Conservation (phyloP, 2,329 filamentous ascomycete species). For the Phoma sp. region DNA sequence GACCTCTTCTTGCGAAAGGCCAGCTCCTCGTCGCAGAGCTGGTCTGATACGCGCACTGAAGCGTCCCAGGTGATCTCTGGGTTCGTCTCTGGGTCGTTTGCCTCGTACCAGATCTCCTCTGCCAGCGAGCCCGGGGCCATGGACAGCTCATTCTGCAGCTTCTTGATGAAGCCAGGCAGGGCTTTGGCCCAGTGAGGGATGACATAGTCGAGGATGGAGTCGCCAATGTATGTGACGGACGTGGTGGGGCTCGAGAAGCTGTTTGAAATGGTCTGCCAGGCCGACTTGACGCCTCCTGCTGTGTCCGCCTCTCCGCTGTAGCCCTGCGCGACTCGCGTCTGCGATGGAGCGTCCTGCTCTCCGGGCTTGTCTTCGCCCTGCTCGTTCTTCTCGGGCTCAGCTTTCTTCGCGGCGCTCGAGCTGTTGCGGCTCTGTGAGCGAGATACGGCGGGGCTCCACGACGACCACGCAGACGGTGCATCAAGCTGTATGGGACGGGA, state of each 20-base stretch:
- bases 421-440: constrained; percentile 20
- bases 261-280: constrained; percentile 43
- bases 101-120: constrained; percentile 91
- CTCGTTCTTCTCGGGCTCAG: constrained; percentile 24
- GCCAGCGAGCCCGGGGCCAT: constrained; percentile 87
- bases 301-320: constrained; percentile 31
- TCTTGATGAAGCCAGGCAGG: constrained; percentile 77
- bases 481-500: constrained; percentile 37
- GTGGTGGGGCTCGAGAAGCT: constrained; percentile 38
- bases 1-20: constrained; percentile 74
- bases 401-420: constrained; percentile 25
- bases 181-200: constrained; percentile 82
- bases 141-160: constrained; percentile 86
- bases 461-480: constrained; percentile 33
- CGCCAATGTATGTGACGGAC: constrained; percentile 49
- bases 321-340: constrained; percentile 38
- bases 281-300: constrained; percentile 26
- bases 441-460: constrained; percentile 18
- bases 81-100: constrained; percentile 80
- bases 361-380: constrained; percentile 26
- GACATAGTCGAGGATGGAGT: constrained; percentile 71
- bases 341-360: constrained; percentile 43
- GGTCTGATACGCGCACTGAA: constrained; percentile 78
- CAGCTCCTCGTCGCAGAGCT: constrained; percentile 84
- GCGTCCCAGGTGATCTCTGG: constrained; percentile 88